Evolutionary conservation across 768 basidiomycete species (phyloP), one percentile per base, ranked within the genome.

Genomic region (Phlebiopsis gigantea): DNA sequence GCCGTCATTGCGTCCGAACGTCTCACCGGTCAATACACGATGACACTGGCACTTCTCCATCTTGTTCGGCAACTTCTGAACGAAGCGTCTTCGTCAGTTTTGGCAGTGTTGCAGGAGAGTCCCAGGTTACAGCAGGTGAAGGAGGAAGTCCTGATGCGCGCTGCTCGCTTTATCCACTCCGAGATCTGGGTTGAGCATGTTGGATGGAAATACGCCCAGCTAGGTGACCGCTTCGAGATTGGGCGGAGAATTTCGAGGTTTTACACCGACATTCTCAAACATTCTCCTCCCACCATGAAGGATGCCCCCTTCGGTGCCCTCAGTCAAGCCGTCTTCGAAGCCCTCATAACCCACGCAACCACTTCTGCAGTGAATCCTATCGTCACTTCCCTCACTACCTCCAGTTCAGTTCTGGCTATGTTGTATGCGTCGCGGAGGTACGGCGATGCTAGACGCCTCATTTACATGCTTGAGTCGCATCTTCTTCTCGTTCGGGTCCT

Each of bases 181-280:
- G 90, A 95, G 67, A 84, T 96, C 19, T 98, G 94, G 94, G 80
- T 87, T 0, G 87, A 88, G 62, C 88, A 92, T 68, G 68, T 84
- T 39, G 81, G 84, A 2, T 98, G 94, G 94, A 89, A 90, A 67
- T 97, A 93, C 61, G 75, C 76, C 4, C 86, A 87, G 55, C 75
- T 94, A 12, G 86, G 87, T 4, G 88, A 92, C 65, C 80, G 89
- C 39, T 95, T 91, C 64, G 88, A 92, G 72, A 87, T 98, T 46
- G 87, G 87, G 19, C 76, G 79, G 52, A 75, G 84, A 15, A 75
- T 93, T 24, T 79, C 83, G 9, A 74, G 76, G 7, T 73, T 95
- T 26, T 95, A 89, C 66, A 73, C 79, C 14, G 78, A 81, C 41
- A 79, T 93, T 12, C 68, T 96, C 45, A 75, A 79, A 47, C 79